These are phyloP conservation scores for Hericium coralloides DNA, from an alignment of 768 basidiomycete genomes.

Conservation along the genomic window DNA sequence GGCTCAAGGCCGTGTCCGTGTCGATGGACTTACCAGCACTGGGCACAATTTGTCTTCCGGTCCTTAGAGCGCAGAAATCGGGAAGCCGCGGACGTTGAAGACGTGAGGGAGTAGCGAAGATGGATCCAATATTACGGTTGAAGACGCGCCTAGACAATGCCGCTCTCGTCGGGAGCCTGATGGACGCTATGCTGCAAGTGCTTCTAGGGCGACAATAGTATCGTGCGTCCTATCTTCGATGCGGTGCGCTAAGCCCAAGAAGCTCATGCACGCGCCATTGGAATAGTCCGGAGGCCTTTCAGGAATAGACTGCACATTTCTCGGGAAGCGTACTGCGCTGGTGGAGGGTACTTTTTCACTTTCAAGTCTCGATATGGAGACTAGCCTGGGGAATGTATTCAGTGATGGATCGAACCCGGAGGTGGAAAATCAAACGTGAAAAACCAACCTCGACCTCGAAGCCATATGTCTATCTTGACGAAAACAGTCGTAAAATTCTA, in stretches of 20 bases:
- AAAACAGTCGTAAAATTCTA: no score
- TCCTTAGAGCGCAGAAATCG: no score
- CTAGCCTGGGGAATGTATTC: neutral
- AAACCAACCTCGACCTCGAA: neutral
- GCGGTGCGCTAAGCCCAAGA: neutral
- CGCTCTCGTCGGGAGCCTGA: no score
- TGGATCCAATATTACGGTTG: no score
- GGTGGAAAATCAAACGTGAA: neutral
- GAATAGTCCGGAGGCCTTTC: neutral
- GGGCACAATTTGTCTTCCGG: no score
- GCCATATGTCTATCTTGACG: neutral
- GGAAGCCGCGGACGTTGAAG: no score
- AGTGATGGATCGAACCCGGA: neutral
- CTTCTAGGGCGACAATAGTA: no score
- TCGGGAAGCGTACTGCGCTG: neutral
- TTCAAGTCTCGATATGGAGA: neutral
- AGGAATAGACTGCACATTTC: neutral
- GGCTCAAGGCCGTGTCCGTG: no score
- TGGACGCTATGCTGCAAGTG: no score
- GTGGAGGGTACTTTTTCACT: neutral
- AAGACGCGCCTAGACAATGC: no score
- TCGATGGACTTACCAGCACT: no score
- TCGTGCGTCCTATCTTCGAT: neutral
- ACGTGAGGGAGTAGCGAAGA: no score
- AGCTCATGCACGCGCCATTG: neutral